Evolutionary conservation across 305 asterid genomes (phyloP).

Genomic region (Nicotiana rustica): DNA sequence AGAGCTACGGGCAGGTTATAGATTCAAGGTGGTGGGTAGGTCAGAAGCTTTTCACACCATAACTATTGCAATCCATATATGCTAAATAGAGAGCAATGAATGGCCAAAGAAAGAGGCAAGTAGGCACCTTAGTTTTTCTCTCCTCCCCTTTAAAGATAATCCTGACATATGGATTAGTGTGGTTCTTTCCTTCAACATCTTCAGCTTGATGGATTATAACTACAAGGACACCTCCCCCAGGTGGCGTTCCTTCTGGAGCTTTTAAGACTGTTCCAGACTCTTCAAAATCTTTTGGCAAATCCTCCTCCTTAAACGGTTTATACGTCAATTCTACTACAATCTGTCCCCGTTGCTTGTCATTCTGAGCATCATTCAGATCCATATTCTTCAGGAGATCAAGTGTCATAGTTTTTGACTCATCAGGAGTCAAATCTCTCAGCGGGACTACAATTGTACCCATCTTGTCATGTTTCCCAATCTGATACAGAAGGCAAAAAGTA

Average conservation of each 20-base stretch:
- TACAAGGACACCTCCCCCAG: slow-evolving; percentile 86
- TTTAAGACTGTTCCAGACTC: slow-evolving; percentile 59
- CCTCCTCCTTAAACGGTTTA: slow-evolving; percentile 72
- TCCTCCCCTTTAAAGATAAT: slow-evolving; percentile 87
- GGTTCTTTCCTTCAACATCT: slow-evolving; percentile 93
- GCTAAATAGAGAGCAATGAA: not conserved
- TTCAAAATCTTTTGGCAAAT: slow-evolving; percentile 59
- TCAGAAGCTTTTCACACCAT: not conserved
- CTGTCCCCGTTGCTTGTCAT: slow-evolving; percentile 91
- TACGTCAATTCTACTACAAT: slow-evolving; percentile 66
- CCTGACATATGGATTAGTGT: slow-evolving; percentile 82
- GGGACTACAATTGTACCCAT: slow-evolving; percentile 75
- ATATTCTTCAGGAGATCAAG: slow-evolving; percentile 85
- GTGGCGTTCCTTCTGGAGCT: slow-evolving; percentile 98
- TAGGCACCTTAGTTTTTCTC: slow-evolving; percentile 71
- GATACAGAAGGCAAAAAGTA: slow-evolving; percentile 1
- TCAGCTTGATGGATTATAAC: slow-evolving; percentile 84
- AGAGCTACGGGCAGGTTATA: not conserved
- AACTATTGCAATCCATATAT: not conserved
- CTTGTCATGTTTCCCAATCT: slow-evolving; percentile 90
- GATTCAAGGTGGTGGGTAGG: not conserved
- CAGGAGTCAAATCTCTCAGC: slow-evolving; percentile 68
- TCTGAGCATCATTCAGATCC: slow-evolving; percentile 68
- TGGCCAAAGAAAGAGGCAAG: not conserved
- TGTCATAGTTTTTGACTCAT: slow-evolving; percentile 68